Evolutionary conservation across 2,329 filamentous ascomycete species (phyloP).

Genomic region (Tolypocladium paradoxum): DNA sequence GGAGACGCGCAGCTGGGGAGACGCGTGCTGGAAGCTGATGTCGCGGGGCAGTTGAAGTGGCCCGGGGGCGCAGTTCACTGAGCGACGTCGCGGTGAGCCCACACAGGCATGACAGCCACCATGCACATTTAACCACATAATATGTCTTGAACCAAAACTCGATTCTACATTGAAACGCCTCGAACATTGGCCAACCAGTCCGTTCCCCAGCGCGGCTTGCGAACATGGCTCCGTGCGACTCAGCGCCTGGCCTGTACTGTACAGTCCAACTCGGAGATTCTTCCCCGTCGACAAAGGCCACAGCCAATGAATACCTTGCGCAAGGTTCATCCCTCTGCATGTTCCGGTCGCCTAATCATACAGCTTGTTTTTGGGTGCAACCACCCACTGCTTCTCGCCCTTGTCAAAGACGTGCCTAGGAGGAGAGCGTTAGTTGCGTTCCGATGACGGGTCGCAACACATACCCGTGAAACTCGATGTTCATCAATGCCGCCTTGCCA

Average conservation of each 20-base stretch:
- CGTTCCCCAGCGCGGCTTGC: not conserved
- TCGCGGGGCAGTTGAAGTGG: slow-evolving; percentile 1
- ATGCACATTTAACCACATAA: too few relatives aligned
- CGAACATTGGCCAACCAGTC: not conserved
- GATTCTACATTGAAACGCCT: too few relatives aligned
- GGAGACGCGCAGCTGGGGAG: not conserved
- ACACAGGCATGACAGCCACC: too few relatives aligned
- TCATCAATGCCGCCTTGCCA: slow-evolving; percentile 35
- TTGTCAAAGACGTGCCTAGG: slow-evolving; percentile 31
- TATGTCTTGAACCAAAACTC: too few relatives aligned
- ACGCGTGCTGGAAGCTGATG: slow-evolving; percentile 1
- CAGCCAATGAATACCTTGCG: too few relatives aligned
- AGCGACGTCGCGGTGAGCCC: not conserved
- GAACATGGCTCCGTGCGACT: not conserved
- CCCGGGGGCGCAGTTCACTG: not conserved
- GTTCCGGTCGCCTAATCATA: not conserved
- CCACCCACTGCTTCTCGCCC: slow-evolving; percentile 22
- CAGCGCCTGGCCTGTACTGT: not conserved
- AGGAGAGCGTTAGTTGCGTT: not conserved
- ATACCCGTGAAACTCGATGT: slow-evolving; percentile 42
- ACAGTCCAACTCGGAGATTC: not conserved
- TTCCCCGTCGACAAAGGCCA: not conserved
- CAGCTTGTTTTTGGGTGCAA: not conserved
- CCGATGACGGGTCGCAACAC: slow-evolving; percentile 12
- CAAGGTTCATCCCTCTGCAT: not conserved